phyloP scores from a whole-genome alignment of 202 grass and related monocot species.

The Schoenoplectus triqueter region DNA sequence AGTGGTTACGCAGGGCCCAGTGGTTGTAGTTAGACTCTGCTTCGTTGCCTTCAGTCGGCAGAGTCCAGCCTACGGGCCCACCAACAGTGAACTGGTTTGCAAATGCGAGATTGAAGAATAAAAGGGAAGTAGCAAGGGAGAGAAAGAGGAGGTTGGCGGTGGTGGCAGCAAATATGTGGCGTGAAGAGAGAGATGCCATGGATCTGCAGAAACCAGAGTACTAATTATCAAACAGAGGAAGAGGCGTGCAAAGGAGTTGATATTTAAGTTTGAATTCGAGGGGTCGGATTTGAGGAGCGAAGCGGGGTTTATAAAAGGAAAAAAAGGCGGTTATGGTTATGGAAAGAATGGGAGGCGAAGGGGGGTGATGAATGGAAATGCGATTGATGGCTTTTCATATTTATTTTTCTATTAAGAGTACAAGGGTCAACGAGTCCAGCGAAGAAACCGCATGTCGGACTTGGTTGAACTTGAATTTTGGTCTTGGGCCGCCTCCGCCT shows the following conservation, averaged over 20 bases:
- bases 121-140: constrained; percentile 21
- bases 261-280: constrained; percentile 1
- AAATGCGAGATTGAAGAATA: not conserved
- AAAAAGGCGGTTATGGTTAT: not conserved
- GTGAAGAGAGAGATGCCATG: not conserved
- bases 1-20: constrained; percentile 61
- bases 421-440: not conserved
- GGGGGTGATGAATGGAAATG: not conserved
- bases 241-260: not conserved
- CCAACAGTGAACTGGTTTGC: constrained; percentile 54
- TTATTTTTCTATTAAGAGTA: too few species aligned
- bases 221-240: not conserved
- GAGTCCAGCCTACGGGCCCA: constrained; percentile 45
- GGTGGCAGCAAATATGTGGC: not conserved
- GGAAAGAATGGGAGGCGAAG: not conserved
- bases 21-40: constrained; percentile 69
- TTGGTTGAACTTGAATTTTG: too few species aligned
- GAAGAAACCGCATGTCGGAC: too few species aligned
- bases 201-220: too few species aligned
- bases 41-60: constrained; percentile 39
- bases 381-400: not conserved
- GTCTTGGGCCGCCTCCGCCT: too few species aligned
- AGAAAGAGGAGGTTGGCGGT: constrained; percentile 34
- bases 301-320: constrained; percentile 16
- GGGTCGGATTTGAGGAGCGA: not conserved